phyloP scores from a whole-genome alignment of 2,329 filamentous ascomycete species.

The Alternaria triticina region DNA sequence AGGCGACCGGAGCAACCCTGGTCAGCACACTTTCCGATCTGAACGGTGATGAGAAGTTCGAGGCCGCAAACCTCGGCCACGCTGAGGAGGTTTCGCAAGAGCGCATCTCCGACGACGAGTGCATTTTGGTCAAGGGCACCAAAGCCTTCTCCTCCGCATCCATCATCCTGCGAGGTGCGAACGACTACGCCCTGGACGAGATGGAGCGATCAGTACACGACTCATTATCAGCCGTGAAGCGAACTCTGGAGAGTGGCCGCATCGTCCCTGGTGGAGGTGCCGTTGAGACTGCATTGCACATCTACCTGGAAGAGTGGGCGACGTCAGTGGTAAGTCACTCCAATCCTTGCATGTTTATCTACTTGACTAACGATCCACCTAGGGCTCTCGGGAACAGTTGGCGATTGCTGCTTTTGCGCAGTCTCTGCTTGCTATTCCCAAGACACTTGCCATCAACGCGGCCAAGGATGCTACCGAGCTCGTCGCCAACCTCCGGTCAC shows the following conservation, averaged over 20 bases:
- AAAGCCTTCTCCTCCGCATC: slow-evolving; percentile 94
- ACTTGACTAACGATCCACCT: slow-evolving; percentile 9
- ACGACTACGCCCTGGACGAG: slow-evolving; percentile 96
- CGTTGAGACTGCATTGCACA: slow-evolving; percentile 98
- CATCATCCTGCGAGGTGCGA: slow-evolving; percentile 92
- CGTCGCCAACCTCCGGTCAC: slow-evolving; percentile 90
- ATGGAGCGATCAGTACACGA: slow-evolving; percentile 99
- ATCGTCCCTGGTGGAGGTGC: slow-evolving; percentile 96
- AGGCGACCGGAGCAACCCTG: slow-evolving; percentile 91
- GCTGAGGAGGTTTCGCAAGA: slow-evolving; percentile 98
- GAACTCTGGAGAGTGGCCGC: slow-evolving; percentile 93
- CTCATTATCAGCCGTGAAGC: slow-evolving; percentile 94
- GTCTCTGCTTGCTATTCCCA: slow-evolving; percentile 90
- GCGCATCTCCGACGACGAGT: slow-evolving; percentile 98
- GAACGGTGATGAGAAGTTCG: slow-evolving; percentile 97
- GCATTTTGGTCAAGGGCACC: slow-evolving; percentile 94
- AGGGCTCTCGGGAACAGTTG: slow-evolving; percentile 92
- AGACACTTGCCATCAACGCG: slow-evolving; percentile 95
- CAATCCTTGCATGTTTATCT: not conserved
- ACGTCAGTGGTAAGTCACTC: slow-evolving; percentile 77
- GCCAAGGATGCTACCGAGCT: slow-evolving; percentile 96
- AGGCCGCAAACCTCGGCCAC: slow-evolving; percentile 83
- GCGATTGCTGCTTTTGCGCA: slow-evolving; percentile 98
- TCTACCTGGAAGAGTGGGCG: slow-evolving; percentile 98
- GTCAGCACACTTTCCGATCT: slow-evolving; percentile 93